Conservation (phyloP, 495 filamentous ascomycete genomes). For the Xylaria longipes region DNA sequence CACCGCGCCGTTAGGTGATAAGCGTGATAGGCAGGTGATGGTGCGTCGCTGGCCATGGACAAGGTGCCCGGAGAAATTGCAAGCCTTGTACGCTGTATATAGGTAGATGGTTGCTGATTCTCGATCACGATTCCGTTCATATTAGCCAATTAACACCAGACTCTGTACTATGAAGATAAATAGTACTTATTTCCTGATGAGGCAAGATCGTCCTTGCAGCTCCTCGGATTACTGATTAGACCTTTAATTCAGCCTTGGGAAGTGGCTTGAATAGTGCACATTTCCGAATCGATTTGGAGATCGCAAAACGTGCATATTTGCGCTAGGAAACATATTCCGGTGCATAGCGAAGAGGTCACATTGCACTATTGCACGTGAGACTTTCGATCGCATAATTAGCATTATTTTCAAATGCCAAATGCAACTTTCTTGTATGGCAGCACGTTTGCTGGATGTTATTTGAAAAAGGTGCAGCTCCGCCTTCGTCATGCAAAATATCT, state of each 20-base stretch:
- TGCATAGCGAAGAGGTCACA: conserved; percentile 24
- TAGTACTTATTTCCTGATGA: conserved; percentile 1
- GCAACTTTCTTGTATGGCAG: conserved; percentile 4
- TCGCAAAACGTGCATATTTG: conserved; percentile 15
- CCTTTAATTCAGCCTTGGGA: conserved; percentile 18
- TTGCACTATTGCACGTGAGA: conserved; percentile 18
- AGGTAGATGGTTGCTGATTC: conserved; percentile 4
- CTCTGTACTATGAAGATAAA: not conserved
- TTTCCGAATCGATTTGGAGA: conserved; percentile 16
- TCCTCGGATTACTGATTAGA: not conserved
- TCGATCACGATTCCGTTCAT: not conserved
- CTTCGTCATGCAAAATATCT: not conserved
- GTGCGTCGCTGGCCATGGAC: conserved; percentile 17
- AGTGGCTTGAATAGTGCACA: conserved; percentile 6
- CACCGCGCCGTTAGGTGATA: conserved; percentile 1
- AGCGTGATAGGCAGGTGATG: conserved; percentile 14
- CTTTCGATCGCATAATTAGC: conserved; percentile 1
- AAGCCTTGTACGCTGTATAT: conserved; percentile 7
- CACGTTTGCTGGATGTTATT: not conserved
- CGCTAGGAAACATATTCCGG: conserved; percentile 10
- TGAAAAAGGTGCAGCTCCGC: not conserved
- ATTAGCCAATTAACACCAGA: not conserved
- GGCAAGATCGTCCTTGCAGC: conserved; percentile 16
- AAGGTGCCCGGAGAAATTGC: conserved; percentile 26
- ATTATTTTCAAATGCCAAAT: not conserved